Percentiles rank a stretch among this genome's conserved stretches.
Evolutionary conservation across 352 stramenopile species (phyloP).

Genomic region (Globisporangium spiculum): DNA sequence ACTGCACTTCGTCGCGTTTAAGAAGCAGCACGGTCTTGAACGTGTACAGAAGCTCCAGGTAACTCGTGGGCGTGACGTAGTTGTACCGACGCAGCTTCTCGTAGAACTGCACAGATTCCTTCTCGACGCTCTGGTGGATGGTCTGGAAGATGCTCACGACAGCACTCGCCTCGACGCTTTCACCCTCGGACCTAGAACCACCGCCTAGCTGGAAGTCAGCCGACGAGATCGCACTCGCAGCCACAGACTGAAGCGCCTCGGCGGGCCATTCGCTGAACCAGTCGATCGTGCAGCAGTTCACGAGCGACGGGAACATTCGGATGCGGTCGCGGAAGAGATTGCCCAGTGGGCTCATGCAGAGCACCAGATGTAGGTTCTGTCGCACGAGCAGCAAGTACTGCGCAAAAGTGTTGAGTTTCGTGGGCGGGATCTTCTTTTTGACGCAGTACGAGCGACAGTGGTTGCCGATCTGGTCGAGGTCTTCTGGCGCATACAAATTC

Average conservation of each 20-base stretch:
- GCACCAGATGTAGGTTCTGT: conserved; percentile 90
- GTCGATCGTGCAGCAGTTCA: conserved; percentile 89
- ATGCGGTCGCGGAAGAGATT: conserved; percentile 90
- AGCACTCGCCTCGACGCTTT: conserved; percentile 31
- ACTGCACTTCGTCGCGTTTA: conserved; percentile 89
- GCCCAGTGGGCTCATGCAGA: conserved; percentile 92
- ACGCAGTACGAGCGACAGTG: conserved; percentile 89
- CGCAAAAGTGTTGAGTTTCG: conserved; percentile 94
- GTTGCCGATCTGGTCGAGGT: conserved; percentile 91
- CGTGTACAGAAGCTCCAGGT: conserved; percentile 91
- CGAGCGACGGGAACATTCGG: conserved; percentile 88
- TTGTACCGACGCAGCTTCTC: conserved; percentile 88
- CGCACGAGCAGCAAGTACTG: conserved; percentile 93
- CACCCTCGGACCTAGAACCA: conserved; percentile 13
- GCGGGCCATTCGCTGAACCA: conserved; percentile 89
- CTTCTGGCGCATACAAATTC: conserved; percentile 92
- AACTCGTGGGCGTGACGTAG: conserved; percentile 94
- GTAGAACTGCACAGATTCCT: conserved; percentile 79
- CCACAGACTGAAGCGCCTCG: conserved; percentile 79
- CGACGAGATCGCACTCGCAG: conserved; percentile 53
- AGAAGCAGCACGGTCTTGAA: conserved; percentile 90
- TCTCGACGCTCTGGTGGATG: conserved; percentile 91
- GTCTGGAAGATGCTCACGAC: conserved; percentile 82
- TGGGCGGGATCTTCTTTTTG: conserved; percentile 89
- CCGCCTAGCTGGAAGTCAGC: conserved; percentile 62